A percentile compares a stretch with the other conserved stretches of the same genome.
Conservation (phyloP, 169 alveolate genomes). For the Cryptosporidium ryanae region DNA sequence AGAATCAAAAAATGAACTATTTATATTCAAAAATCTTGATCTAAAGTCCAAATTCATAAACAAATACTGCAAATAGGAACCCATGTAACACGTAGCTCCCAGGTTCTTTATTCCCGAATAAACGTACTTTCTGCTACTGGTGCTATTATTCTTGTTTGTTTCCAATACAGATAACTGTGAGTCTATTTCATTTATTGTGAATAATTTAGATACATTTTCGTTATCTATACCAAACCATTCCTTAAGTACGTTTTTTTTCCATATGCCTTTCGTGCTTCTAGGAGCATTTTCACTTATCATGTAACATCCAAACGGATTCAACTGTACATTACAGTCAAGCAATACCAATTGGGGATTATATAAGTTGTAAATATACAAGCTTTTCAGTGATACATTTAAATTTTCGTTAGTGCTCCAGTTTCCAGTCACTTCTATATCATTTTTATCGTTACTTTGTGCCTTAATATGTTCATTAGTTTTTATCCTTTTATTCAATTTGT, state of each 20-base stretch:
- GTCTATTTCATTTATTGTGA: slow-evolving; percentile 13
- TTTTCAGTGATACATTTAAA: slow-evolving; percentile 6
- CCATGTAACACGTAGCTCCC: slow-evolving; percentile 74
- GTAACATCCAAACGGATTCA: slow-evolving; percentile 60
- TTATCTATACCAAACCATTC: slow-evolving; percentile 58
- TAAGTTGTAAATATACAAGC: slow-evolving; percentile 44
- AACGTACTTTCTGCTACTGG: slow-evolving; percentile 6
- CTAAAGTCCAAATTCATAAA: slow-evolving; percentile 74
- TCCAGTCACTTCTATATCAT: neutral
- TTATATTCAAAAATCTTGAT: slow-evolving; percentile 36
- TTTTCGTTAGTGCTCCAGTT: neutral
- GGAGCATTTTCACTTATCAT: slow-evolving; percentile 56
- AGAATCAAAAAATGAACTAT: neutral
- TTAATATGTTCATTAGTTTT: neutral
- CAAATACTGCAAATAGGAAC: slow-evolving; percentile 69
- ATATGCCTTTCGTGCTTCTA: slow-evolving; percentile 65
- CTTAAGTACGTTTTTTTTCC: slow-evolving; percentile 41
- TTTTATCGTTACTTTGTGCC: neutral
- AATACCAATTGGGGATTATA: slow-evolving; percentile 52
- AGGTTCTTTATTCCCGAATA: slow-evolving; percentile 66
- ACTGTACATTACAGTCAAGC: slow-evolving; percentile 45
- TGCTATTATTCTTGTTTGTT: neutral
- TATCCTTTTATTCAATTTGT: slow-evolving; percentile 8
- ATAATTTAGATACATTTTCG: neutral
- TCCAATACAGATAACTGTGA: neutral